Evolutionary conservation across 108 stramenopile species (phyloP).

Genomic region (Skeletonema marinoi): DNA sequence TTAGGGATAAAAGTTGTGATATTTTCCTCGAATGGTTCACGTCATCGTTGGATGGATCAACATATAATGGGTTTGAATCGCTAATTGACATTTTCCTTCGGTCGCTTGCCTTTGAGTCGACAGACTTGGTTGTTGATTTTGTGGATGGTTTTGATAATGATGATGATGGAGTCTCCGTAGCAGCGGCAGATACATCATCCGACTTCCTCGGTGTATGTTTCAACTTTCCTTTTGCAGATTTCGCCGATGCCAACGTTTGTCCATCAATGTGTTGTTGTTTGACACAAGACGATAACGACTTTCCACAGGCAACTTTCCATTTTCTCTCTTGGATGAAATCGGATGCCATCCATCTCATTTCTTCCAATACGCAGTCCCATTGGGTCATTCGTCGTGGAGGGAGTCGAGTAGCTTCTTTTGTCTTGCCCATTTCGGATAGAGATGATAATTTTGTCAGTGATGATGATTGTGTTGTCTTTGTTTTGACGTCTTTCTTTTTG

Average conservation of each 20-base stretch:
- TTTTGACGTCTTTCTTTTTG: background rate
- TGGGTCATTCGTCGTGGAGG: conserved; percentile 76
- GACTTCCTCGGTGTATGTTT: conserved; percentile 3
- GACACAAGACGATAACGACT: conserved; percentile 40
- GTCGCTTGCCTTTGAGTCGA: background rate
- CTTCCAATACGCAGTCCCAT: conserved; percentile 86
- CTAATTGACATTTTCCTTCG: background rate
- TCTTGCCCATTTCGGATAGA: background rate
- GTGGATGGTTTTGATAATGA: background rate
- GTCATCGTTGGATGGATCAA: conserved; percentile 20
- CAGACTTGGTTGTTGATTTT: background rate
- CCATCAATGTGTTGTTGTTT: background rate
- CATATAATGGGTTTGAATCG: conserved; percentile 17
- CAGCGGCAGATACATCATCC: background rate
- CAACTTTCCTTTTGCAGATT: background rate
- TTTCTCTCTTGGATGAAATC: conserved; percentile 91
- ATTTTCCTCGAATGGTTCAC: background rate
- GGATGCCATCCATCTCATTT: conserved; percentile 88
- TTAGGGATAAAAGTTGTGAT: conserved; percentile 13
- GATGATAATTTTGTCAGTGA: background rate
- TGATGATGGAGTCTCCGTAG: background rate
- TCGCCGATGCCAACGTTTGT: conserved; percentile 7
- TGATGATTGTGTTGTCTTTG: background rate
- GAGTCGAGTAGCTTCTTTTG: conserved; percentile 19
- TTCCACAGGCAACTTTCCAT: conserved; percentile 75